A percentile compares a stretch with the other conserved stretches of the same genome.
phyloP scores from a whole-genome alignment of 371 early-diverging fungal genomes.

The Lichtheimia corymbifera region DNA sequence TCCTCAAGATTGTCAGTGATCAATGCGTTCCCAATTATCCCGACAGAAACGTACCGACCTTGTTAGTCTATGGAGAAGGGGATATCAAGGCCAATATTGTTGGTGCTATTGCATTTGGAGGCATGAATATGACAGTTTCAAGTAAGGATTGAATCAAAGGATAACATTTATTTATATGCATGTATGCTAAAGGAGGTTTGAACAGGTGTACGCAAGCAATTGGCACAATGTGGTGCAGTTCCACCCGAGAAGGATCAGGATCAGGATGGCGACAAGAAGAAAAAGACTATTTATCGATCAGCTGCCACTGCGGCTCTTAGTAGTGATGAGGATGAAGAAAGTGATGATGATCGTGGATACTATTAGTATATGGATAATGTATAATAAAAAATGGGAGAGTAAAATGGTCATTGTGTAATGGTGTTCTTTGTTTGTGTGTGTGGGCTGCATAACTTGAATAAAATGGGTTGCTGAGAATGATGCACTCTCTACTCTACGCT shows the following conservation, averaged over 20 bases:
- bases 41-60: constrained; percentile 88
- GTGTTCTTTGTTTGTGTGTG: too few species aligned
- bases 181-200: not conserved
- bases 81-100: constrained; percentile 85
- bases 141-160: constrained; percentile 37
- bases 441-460: too few species aligned
- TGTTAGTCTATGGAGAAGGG: constrained; percentile 86
- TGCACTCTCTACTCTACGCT: too few species aligned
- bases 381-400: too few species aligned
- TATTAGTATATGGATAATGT: constrained; percentile 19
- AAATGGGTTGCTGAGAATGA: too few species aligned
- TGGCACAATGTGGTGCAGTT: constrained; percentile 44
- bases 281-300: constrained; percentile 45
- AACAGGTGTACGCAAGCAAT: constrained; percentile 38
- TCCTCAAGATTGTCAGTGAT: constrained; percentile 87
- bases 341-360: constrained; percentile 51
- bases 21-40: constrained; percentile 95
- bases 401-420: too few species aligned
- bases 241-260: constrained; percentile 36
- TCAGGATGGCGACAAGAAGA: constrained; percentile 20
- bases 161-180: not conserved
- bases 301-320: constrained; percentile 59
- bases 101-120: constrained; percentile 80
- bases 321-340: constrained; percentile 58
- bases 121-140: constrained; percentile 73